Evolutionary conservation across 1,139 yeast genomes (phyloP).

Genomic region (Arxiozyma slooffiae): DNA sequence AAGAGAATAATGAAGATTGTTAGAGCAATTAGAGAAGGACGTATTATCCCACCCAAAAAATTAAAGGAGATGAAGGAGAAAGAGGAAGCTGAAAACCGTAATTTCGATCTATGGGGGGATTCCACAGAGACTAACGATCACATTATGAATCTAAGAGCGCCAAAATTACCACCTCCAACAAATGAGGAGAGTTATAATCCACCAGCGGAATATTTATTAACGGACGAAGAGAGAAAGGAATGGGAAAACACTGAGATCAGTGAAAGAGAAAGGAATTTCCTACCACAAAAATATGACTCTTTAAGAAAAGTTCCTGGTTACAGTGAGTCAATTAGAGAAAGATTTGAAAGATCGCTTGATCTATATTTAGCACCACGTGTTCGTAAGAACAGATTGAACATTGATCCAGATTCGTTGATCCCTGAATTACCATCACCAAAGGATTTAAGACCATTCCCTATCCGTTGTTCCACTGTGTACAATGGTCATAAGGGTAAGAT

Average conservation of each 20-base stretch:
- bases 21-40: slow-evolving; percentile 90
- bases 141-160: slow-evolving; percentile 87
- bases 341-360: slow-evolving; percentile 90
- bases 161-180: slow-evolving; percentile 91
- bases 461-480: slow-evolving; percentile 73
- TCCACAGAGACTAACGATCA: slow-evolving; percentile 53
- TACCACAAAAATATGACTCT: slow-evolving; percentile 75
- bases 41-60: slow-evolving; percentile 68
- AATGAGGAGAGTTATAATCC: slow-evolving; percentile 96
- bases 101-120: slow-evolving; percentile 82
- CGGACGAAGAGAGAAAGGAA: slow-evolving; percentile 63
- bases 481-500: slow-evolving; percentile 78
- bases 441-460: slow-evolving; percentile 97
- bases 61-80: slow-evolving; percentile 44
- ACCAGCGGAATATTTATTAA: slow-evolving; percentile 83
- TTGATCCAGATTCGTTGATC: slow-evolving; percentile 90
- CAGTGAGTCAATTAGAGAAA: slow-evolving; percentile 72
- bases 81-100: slow-evolving; percentile 40
- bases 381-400: slow-evolving; percentile 79
- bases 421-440: slow-evolving; percentile 96
- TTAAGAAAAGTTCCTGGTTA: slow-evolving; percentile 93
- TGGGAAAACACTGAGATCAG: slow-evolving; percentile 67
- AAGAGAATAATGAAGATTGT: slow-evolving; percentile 94
- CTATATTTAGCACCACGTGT: slow-evolving; percentile 93
- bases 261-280: slow-evolving; percentile 68